phyloP scores from a whole-genome alignment of 2,329 filamentous ascomycete species.

The Graphium sp. region DNA sequence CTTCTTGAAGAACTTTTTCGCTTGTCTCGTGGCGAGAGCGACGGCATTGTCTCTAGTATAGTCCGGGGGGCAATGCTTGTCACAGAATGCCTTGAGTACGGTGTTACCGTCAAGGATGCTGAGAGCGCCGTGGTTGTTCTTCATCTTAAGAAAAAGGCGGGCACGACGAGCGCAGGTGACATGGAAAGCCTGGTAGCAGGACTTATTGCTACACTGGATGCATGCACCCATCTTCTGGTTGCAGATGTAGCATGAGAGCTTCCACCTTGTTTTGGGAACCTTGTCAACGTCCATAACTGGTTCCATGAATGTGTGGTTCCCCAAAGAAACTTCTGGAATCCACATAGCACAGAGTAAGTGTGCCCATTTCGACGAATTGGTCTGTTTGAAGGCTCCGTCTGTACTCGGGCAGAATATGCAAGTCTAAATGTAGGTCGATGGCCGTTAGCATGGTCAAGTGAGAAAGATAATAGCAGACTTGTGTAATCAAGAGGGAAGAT shows the following conservation, averaged over 20 bases:
- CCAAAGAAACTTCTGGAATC: conserved; percentile 93
- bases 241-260: conserved; percentile 88
- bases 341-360: conserved; percentile 94
- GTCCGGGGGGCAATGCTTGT: conserved; percentile 82
- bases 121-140: conserved; percentile 66
- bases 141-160: conserved; percentile 88
- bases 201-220: conserved; percentile 96
- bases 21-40: conserved; percentile 60
- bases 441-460: conserved; percentile 1
- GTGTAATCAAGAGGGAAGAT: background rate
- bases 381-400: conserved; percentile 96
- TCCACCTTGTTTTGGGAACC: conserved; percentile 89
- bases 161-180: conserved; percentile 87
- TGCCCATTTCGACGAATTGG: conserved; percentile 89
- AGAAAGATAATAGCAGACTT: background rate
- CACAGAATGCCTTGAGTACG: conserved; percentile 84
- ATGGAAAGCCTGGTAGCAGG: conserved; percentile 92
- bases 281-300: conserved; percentile 97
- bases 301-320: conserved; percentile 95
- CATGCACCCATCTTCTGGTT: conserved; percentile 95
- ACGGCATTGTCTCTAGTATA: conserved; percentile 80
- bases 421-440: conserved; percentile 29
- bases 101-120: conserved; percentile 65
- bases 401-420: conserved; percentile 98
- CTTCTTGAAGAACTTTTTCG: conserved; percentile 76